phyloP scores from a whole-genome alignment of 257 asterid genomes.

The Gynochthodes officinalis region DNA sequence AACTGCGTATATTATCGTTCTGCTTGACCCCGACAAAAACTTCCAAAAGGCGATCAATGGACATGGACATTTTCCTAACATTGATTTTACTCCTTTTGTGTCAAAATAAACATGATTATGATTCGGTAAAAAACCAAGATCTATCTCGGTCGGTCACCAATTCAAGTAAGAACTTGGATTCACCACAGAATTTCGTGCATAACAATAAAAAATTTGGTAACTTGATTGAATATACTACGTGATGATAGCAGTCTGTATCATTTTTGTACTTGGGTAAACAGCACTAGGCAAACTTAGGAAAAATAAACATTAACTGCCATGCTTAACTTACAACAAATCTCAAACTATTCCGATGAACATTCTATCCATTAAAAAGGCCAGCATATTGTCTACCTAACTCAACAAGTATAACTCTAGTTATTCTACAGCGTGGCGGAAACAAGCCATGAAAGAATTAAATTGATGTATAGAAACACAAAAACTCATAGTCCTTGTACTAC shows the following conservation, averaged over 20 bases:
- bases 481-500: conserved; percentile 14
- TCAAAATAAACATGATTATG: too few species aligned
- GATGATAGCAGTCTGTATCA: too few species aligned
- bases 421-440: conserved; percentile 23
- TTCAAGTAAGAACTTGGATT: too few species aligned
- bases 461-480: conserved; percentile 4
- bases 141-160: too few species aligned
- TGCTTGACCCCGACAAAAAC: neutral
- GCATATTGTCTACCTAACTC: conserved; percentile 1
- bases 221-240: too few species aligned
- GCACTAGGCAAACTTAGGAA: neutral
- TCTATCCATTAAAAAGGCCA: conserved; percentile 1
- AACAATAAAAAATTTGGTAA: neutral
- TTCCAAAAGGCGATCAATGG: neutral
- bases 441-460: conserved; percentile 29
- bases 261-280: neutral
- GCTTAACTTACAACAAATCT: neutral
- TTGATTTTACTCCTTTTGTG: neutral
- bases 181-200: too few species aligned
- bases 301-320: neutral
- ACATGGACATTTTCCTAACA: neutral
- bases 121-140: too few species aligned
- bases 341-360: neutral
- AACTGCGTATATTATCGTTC: neutral
- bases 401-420: conserved; percentile 17